phyloP scores from a whole-genome alignment of 352 stramenopile species.

The Phytophthora rubi region DNA sequence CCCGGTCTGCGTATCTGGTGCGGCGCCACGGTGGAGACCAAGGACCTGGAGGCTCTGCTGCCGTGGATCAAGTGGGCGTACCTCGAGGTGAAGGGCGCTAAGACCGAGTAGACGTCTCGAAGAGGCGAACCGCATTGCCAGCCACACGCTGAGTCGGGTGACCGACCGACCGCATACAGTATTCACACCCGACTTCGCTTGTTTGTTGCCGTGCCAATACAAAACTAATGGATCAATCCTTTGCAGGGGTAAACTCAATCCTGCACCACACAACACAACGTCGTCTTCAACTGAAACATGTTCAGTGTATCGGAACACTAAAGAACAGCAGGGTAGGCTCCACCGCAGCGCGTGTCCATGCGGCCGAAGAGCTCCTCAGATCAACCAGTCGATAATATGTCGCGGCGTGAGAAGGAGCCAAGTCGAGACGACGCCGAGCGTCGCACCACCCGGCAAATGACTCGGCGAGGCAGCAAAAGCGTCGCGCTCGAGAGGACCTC shows the following conservation, averaged over 20 bases:
- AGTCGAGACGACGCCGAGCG: background rate
- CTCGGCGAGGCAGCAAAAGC: background rate
- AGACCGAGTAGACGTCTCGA: slow-evolving; percentile 24
- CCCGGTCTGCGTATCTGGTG: slow-evolving; percentile 99
- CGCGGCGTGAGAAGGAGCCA: slow-evolving; percentile 11
- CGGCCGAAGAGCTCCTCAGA: background rate
- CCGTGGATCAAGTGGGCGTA: slow-evolving; percentile 99
- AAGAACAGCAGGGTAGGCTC: slow-evolving; percentile 4
- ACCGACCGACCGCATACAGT: background rate
- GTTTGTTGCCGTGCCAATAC: slow-evolving; percentile 27
- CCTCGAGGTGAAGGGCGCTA: slow-evolving; percentile 84
- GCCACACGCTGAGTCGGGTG: slow-evolving; percentile 23
- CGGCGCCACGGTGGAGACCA: slow-evolving; percentile 98
- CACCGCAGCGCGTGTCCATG: background rate
- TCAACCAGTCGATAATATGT: slow-evolving; percentile 12
- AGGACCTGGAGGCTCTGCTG: slow-evolving; percentile 97
- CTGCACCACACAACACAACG: background rate
- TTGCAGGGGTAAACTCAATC: slow-evolving; percentile 14
- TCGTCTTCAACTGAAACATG: background rate
- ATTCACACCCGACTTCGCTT: slow-evolving; percentile 12
- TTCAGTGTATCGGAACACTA: background rate
- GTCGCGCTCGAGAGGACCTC: background rate
- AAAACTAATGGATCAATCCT: background rate
- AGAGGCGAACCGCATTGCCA: slow-evolving; percentile 23
- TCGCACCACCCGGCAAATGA: background rate